Evolutionary conservation across 257 asterid genomes (phyloP).

Genomic region (Fraxinus americana): DNA sequence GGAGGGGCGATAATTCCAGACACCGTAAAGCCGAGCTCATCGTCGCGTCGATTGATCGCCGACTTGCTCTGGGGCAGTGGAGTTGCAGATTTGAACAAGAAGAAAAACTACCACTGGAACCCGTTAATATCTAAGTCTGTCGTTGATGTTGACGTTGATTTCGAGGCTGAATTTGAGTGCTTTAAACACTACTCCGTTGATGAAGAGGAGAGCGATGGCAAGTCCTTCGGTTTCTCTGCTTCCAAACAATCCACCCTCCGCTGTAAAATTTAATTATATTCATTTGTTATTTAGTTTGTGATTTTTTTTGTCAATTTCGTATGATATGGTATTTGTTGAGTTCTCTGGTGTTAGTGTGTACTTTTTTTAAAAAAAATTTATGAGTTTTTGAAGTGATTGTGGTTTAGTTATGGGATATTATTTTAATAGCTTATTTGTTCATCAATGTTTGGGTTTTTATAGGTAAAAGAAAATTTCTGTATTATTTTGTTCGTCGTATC

Average conservation of each 20-base stretch:
- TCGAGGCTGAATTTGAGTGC: constrained; percentile 31
- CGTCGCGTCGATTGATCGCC: constrained; percentile 9
- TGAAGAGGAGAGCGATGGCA: neutral
- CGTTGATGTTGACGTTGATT: constrained; percentile 21
- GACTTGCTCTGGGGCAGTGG: constrained; percentile 15
- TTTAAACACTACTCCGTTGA: constrained; percentile 13
- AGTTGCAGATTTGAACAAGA: neutral
- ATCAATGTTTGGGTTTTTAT: too few relatives aligned
- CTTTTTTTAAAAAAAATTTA: too few relatives aligned
- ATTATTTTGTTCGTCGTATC: too few relatives aligned
- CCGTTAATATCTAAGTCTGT: neutral
- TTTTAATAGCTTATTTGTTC: too few relatives aligned
- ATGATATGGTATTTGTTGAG: too few relatives aligned
- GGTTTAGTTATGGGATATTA: too few relatives aligned
- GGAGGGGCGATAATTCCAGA: constrained; percentile 24
- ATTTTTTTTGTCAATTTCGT: too few relatives aligned
- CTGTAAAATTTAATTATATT: neutral
- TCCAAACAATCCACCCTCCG: neutral
- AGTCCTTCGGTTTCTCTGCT: neutral
- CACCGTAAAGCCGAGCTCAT: neutral
- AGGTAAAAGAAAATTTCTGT: too few relatives aligned
- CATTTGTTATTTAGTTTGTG: too few relatives aligned
- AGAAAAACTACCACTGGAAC: constrained; percentile 3
- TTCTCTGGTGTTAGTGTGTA: too few relatives aligned
- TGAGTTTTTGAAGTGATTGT: too few relatives aligned